A percentile compares a stretch with the other conserved stretches of the same genome.
Conservation (phyloP, 2,329 filamentous ascomycete species). For the Ceratocystiopsis brevicomis region DNA sequence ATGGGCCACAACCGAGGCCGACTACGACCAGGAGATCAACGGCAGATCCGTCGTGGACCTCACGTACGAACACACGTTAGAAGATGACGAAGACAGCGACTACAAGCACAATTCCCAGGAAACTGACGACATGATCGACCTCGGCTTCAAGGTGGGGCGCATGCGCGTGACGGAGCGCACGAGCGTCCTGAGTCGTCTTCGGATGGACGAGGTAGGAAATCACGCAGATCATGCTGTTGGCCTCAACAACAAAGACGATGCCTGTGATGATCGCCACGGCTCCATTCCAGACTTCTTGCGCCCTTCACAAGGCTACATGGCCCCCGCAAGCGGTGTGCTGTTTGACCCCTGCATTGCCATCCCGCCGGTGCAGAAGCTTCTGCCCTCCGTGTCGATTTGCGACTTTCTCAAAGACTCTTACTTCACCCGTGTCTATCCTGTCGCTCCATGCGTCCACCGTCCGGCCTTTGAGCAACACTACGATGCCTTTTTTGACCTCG, state of each 20-base stretch:
- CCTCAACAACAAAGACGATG: neutral
- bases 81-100: neutral
- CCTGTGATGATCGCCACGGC: constrained; percentile 3
- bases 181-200: constrained; percentile 52
- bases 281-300: constrained; percentile 35
- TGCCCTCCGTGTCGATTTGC: constrained; percentile 38
- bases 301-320: constrained; percentile 46
- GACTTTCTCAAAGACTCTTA: constrained; percentile 49
- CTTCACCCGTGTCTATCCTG: constrained; percentile 46
- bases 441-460: constrained; percentile 48
- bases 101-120: constrained; percentile 19
- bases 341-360: constrained; percentile 34
- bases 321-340: constrained; percentile 48
- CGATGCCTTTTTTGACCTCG: constrained; percentile 44
- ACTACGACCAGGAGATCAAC: constrained; percentile 14
- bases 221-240: neutral
- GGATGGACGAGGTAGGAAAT: constrained; percentile 45
- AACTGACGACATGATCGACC: constrained; percentile 44
- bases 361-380: constrained; percentile 35
- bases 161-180: constrained; percentile 58
- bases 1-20: constrained; percentile 19
- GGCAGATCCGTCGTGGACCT: constrained; percentile 4
- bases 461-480: constrained; percentile 49
- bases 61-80: constrained; percentile 21
- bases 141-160: constrained; percentile 52